A percentile compares a stretch with the other conserved stretches of the same genome.
Evolutionary conservation across 129 eudicot genomes (phyloP).

Genomic region (Flaveria linearis): DNA sequence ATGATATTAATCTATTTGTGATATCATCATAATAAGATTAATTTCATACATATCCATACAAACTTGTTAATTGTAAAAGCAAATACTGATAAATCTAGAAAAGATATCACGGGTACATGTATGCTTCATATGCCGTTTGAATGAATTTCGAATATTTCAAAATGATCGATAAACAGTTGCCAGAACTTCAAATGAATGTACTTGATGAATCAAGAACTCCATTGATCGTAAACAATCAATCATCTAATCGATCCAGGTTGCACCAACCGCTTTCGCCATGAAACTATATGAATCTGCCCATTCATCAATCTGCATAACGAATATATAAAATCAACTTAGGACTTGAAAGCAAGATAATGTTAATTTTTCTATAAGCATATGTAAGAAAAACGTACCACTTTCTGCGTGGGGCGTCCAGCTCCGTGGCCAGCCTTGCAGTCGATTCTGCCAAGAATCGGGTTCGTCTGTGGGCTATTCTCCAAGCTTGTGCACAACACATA

Average conservation of each 20-base stretch:
- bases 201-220: background rate
- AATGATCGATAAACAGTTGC: slow-evolving; percentile 8
- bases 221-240: background rate
- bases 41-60: too few relatives aligned
- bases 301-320: slow-evolving; percentile 43
- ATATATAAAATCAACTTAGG: background rate
- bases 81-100: background rate
- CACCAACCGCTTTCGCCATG: slow-evolving; percentile 48
- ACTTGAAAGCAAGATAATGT: background rate
- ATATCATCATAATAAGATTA: too few relatives aligned
- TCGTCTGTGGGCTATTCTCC: slow-evolving; percentile 50
- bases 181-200: background rate
- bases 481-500: slow-evolving; percentile 44
- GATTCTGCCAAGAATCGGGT: slow-evolving; percentile 48
- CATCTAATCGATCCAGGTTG: slow-evolving; percentile 44
- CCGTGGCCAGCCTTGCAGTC: slow-evolving; percentile 49
- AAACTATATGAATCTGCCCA: slow-evolving; percentile 47
- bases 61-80: background rate
- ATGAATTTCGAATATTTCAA: background rate
- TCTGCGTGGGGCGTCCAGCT: slow-evolving; percentile 49
- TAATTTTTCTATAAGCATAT: background rate
- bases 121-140: background rate
- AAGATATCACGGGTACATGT: background rate
- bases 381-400: slow-evolving; percentile 34
- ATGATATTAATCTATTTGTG: too few relatives aligned